Percentiles rank a stretch among this genome's conserved stretches.
These are phyloP conservation scores for Maudiozyma turicensis DNA, from an alignment of 805 yeast species.

Conservation along the genomic window DNA sequence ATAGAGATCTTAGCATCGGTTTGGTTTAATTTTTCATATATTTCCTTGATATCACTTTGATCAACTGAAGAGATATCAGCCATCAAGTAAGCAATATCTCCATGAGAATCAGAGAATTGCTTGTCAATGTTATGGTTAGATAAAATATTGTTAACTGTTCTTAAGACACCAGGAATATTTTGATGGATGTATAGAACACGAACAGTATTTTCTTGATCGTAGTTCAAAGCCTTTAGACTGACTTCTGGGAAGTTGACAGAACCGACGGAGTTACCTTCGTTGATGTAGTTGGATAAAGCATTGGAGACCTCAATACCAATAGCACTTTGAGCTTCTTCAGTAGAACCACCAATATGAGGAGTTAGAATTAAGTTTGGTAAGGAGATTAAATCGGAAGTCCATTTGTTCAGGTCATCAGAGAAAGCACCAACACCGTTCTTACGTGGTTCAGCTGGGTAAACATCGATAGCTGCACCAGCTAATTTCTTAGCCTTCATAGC, in stretches of 20 bases:
- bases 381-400: slow-evolving; percentile 74
- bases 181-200: slow-evolving; percentile 94
- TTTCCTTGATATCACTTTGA: slow-evolving; percentile 67
- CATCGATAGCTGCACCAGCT: slow-evolving; percentile 96
- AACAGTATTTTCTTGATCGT: slow-evolving; percentile 79
- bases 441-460: slow-evolving; percentile 94
- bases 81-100: slow-evolving; percentile 94
- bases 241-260: slow-evolving; percentile 99
- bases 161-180: slow-evolving; percentile 97
- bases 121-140: slow-evolving; percentile 93
- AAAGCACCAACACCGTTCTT: slow-evolving; percentile 85
- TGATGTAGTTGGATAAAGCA: slow-evolving; percentile 80
- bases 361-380: slow-evolving; percentile 85
- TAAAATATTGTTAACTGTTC: slow-evolving; percentile 91
- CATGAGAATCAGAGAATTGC: slow-evolving; percentile 95
- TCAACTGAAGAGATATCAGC: slow-evolving; percentile 90
- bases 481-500: slow-evolving; percentile 89
- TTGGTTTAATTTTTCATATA: slow-evolving; percentile 76
- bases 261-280: slow-evolving; percentile 90
- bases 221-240: slow-evolving; percentile 72
- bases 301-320: slow-evolving; percentile 93
- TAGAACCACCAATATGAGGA: slow-evolving; percentile 98
- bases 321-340: slow-evolving; percentile 97
- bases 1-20: slow-evolving; percentile 88
- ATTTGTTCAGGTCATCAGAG: slow-evolving; percentile 60